Evolutionary conservation across 768 basidiomycete species (phyloP).

Genomic region (Rhizopogon vulgaris): DNA sequence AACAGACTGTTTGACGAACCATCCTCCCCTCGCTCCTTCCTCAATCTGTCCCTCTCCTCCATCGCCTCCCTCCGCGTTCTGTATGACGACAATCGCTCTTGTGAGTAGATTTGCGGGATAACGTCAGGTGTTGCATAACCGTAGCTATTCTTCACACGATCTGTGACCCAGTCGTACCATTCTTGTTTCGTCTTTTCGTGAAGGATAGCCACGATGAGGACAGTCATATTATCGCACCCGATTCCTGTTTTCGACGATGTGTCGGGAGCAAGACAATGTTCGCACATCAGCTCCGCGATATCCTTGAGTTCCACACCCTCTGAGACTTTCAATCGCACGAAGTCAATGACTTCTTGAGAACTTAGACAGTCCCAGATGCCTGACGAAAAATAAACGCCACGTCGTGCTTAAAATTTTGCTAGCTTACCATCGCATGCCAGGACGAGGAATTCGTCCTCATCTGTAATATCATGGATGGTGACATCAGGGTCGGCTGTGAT

Average conservation of each 20-base stretch:
- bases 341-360: conserved; percentile 90
- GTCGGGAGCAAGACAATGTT: conserved; percentile 91
- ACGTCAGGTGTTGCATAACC: conserved; percentile 75
- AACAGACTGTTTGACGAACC: conserved; percentile 19
- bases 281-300: conserved; percentile 86
- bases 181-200: conserved; percentile 84
- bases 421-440: conserved; percentile 90
- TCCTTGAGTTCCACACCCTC: conserved; percentile 74
- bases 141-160: conserved; percentile 69
- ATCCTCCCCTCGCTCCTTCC: conserved; percentile 31
- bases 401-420: neutral
- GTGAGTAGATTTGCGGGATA: conserved; percentile 72
- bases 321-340: conserved; percentile 75
- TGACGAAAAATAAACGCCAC: conserved; percentile 25
- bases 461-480: conserved; percentile 69
- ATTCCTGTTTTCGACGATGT: conserved; percentile 86
- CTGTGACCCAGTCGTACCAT: conserved; percentile 87
- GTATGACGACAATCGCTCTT: conserved; percentile 57
- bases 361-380: conserved; percentile 98
- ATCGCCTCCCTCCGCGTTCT: conserved; percentile 54
- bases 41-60: conserved; percentile 40
- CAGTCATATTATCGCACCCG: conserved; percentile 99
- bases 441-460: conserved; percentile 95
- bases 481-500: conserved; percentile 95
- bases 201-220: conserved; percentile 84